These are phyloP conservation scores for Ustulina deusta DNA, from an alignment of 2,329 filamentous ascomycete genomes.

Conservation along the genomic window DNA sequence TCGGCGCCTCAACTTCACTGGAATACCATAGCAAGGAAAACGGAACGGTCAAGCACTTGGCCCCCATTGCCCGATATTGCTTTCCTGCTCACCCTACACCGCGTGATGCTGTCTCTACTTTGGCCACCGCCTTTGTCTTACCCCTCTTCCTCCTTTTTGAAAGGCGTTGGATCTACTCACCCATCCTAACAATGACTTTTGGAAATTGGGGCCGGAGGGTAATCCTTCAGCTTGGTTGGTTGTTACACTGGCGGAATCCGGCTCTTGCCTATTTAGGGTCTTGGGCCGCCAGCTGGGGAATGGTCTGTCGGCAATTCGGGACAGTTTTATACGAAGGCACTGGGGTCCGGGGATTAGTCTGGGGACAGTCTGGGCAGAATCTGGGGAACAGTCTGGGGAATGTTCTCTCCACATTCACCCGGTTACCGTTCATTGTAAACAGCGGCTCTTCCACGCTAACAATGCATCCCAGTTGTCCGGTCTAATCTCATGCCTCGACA, in stretches of 20 bases:
- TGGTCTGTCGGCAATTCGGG: conserved; percentile 21
- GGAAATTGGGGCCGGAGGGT: no score
- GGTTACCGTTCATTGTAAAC: background rate
- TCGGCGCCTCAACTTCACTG: no score
- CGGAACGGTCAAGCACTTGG: no score
- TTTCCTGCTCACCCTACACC: no score
- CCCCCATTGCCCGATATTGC: no score
- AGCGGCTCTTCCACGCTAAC: background rate
- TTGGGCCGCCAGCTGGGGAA: background rate
- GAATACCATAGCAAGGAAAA: no score
- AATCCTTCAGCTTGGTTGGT: no score
- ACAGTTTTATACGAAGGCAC: conserved; percentile 17
- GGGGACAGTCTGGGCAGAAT: background rate
- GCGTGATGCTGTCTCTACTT: no score
- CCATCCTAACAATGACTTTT: no score
- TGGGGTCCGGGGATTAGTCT: background rate
- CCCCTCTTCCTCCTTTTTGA: no score
- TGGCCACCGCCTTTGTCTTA: no score
- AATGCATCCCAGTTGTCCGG: background rate
- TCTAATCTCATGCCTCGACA: background rate
- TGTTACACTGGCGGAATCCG: background rate
- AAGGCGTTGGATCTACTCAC: no score
- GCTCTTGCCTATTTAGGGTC: conserved; percentile 9
- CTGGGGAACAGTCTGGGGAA: conserved; percentile 14
- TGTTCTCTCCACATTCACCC: background rate